A percentile compares a stretch with the other conserved stretches of the same genome.
phyloP scores from a whole-genome alignment of 2,329 filamentous ascomycete species.

The Fusarium sp. region DNA sequence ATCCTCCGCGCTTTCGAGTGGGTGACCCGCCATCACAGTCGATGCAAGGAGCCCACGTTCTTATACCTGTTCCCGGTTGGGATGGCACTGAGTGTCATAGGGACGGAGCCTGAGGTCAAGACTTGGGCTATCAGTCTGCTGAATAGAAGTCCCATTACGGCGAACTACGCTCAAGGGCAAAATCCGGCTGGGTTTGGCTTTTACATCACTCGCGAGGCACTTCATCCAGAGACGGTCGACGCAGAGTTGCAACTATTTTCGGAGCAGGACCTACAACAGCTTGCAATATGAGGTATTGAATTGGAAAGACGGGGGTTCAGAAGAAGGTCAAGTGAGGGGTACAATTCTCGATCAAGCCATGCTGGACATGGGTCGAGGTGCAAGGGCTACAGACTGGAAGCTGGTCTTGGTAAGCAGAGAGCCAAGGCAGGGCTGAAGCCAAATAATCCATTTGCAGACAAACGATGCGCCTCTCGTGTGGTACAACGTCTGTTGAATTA shows the following conservation, averaged over 20 bases:
- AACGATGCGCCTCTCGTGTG: neutral
- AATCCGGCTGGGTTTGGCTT: neutral
- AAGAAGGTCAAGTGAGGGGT: neutral
- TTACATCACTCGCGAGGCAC: neutral
- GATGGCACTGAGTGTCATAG: neutral
- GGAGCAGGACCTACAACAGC: neutral
- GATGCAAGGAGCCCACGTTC: neutral
- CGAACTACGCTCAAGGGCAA: neutral
- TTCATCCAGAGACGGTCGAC: neutral
- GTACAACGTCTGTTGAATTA: neutral
- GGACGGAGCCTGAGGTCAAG: neutral
- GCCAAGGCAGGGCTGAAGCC: neutral
- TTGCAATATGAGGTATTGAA: neutral
- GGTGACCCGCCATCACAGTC: neutral
- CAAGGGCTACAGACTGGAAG: neutral
- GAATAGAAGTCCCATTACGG: neutral
- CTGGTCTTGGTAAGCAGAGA: neutral
- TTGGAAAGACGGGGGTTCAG: neutral
- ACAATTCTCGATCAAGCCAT: neutral
- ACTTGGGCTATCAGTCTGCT: neutral
- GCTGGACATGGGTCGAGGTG: neutral
- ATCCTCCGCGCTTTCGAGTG: neutral
- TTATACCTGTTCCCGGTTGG: neutral
- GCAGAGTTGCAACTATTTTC: neutral
- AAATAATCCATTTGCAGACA: neutral